Evolutionary conservation across 2,329 filamentous ascomycete species (phyloP).

Genomic region (Calycina marina): DNA sequence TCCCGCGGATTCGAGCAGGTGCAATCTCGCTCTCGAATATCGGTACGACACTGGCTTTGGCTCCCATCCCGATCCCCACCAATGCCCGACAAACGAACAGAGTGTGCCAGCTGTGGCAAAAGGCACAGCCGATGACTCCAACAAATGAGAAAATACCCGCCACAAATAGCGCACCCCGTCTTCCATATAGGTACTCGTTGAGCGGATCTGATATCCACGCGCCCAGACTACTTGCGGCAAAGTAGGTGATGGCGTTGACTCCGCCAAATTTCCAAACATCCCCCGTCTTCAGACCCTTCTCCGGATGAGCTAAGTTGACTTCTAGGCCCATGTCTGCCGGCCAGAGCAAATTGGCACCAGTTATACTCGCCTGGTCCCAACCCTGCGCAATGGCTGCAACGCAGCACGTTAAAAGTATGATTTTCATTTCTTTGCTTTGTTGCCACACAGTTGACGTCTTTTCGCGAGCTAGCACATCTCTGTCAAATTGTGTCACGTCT

Average conservation of each 20-base stretch:
- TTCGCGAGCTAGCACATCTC: background rate
- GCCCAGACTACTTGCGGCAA: slow-evolving; percentile 36
- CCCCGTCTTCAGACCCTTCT: slow-evolving; percentile 32
- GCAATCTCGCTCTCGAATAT: slow-evolving; percentile 38
- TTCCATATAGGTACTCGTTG: slow-evolving; percentile 49
- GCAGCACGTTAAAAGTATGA: slow-evolving; percentile 35
- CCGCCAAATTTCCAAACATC: slow-evolving; percentile 41
- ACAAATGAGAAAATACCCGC: slow-evolving; percentile 39
- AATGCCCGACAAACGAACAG: slow-evolving; percentile 37
- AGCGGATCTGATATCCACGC: slow-evolving; percentile 53
- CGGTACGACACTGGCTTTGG: slow-evolving; percentile 33
- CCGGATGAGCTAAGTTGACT: slow-evolving; percentile 13
- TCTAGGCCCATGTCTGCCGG: background rate
- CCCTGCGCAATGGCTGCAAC: slow-evolving; percentile 50
- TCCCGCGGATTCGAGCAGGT: slow-evolving; percentile 35
- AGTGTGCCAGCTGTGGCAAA: slow-evolving; percentile 41
- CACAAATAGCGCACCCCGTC: slow-evolving; percentile 56
- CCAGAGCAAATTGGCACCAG: background rate
- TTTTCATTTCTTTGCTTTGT: background rate
- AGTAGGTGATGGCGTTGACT: slow-evolving; percentile 42
- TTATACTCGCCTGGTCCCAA: slow-evolving; percentile 17
- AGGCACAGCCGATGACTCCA: slow-evolving; percentile 34
- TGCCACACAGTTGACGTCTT: background rate
- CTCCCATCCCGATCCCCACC: slow-evolving; percentile 43
- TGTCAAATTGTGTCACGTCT: background rate